Percentiles rank a stretch among this genome's conserved stretches.
These are phyloP conservation scores for Pyrus hybrid DNA, from an alignment of 331 rosid species.

Conservation along the genomic window DNA sequence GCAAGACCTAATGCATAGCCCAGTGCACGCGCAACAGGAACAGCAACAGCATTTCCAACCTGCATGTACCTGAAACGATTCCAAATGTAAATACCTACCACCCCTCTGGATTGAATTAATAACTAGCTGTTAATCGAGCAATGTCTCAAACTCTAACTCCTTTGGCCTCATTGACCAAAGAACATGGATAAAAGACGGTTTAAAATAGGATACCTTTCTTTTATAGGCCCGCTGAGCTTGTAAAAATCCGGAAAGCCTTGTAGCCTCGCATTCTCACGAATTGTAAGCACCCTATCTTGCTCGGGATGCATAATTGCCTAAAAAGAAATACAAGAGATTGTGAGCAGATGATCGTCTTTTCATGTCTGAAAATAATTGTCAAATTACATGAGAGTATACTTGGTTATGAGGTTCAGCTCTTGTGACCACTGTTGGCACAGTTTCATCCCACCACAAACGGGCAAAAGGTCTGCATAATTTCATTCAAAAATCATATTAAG, in stretches of 20 bases:
- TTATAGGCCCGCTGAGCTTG: constrained; percentile 29
- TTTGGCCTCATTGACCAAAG: background rate
- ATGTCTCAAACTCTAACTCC: background rate
- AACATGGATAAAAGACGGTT: background rate
- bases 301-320: constrained; percentile 28
- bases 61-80: constrained; percentile 50
- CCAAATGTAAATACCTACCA: background rate
- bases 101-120: too few relatives aligned
- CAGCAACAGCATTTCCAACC: constrained; percentile 84
- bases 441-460: constrained; percentile 46
- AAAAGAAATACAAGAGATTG: background rate
- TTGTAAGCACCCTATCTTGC: constrained; percentile 30
- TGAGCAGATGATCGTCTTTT: background rate
- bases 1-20: constrained; percentile 60
- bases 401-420: constrained; percentile 44
- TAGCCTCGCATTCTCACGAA: constrained; percentile 36
- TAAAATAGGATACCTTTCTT: constrained; percentile 17
- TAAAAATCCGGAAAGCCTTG: constrained; percentile 43
- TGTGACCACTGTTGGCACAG: constrained; percentile 37
- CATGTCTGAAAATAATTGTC: background rate
- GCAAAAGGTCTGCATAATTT: constrained; percentile 25
- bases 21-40: constrained; percentile 66
- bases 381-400: background rate
- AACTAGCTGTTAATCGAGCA: background rate
- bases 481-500: background rate